These are phyloP conservation scores for Linum usitatissimum DNA, from an alignment of 345 rosid genomes.

Conservation along the genomic window DNA sequence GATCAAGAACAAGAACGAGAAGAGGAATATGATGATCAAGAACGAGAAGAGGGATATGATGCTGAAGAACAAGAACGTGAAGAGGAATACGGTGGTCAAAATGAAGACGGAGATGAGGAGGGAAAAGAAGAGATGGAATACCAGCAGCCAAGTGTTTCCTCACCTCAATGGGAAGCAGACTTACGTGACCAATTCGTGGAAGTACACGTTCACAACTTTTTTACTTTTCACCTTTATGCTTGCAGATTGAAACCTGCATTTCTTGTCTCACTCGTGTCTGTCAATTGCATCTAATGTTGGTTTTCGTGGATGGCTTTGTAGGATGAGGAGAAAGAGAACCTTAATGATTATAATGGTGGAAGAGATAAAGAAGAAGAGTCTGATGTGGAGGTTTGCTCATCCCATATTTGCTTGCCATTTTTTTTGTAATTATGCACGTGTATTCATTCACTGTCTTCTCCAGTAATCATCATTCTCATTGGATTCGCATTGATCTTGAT, in stretches of 20 bases:
- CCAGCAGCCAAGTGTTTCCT: neutral
- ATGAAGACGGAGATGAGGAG: neutral
- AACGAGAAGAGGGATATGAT: neutral
- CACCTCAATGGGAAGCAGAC: neutral
- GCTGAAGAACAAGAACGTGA: neutral
- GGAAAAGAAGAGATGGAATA: neutral
- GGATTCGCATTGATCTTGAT: constrained; percentile 4
- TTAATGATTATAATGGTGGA: constrained; percentile 20
- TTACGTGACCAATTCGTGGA: neutral
- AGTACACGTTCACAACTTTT: neutral
- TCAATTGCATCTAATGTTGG: no score
- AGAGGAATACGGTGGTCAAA: neutral
- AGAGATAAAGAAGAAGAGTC: constrained; percentile 9
- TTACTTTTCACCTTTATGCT: neutral
- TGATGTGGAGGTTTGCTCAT: constrained; percentile 12
- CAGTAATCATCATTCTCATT: neutral
- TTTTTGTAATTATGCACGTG: neutral
- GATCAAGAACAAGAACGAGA: neutral
- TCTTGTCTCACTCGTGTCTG: neutral
- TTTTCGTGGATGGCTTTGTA: neutral
- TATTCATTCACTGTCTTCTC: neutral
- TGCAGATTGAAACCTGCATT: neutral
- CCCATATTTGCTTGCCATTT: neutral
- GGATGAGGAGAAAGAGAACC: constrained; percentile 22
- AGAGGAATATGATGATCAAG: neutral